Evolutionary conservation across 805 yeast species (phyloP), one percentile per base, ranked within the genome.

Genomic region (Ogataea neopini): DNA sequence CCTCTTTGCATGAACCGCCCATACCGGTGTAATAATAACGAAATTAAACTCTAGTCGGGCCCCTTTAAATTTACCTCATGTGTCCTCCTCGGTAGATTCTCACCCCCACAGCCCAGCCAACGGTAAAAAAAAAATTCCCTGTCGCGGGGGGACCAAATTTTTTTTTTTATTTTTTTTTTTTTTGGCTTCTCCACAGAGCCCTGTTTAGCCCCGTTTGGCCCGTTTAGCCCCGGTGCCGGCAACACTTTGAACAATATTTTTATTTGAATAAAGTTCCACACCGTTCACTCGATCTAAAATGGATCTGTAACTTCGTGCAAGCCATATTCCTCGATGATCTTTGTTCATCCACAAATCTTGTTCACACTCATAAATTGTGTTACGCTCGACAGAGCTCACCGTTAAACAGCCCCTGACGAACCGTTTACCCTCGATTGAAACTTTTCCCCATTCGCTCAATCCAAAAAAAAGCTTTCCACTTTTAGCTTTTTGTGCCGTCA

Each of bases 291-390:
- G 50, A 40, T 39, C 22, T 28, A 48, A 18, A 5, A 57, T 50
- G 18, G 66, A 66, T 1, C 58, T 43, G 52, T 76, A 77, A 8
- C 74, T 62, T 33, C 55, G 61, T 15, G 59, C 57, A 35, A 77
- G 59, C 50, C 71, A 71, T 4, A 42, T 17, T 13, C 26, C 33
- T 17, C 59, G 49, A 4, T 29, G 33, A 51, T 77, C 77, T 36
- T 66, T 64, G 29, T 59, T 54, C 13, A 82, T 68, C 88, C 87
- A 82, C 0, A 55, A 52, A 51, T 54, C 49, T 3, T 73, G 77
- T n/a, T 77, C 64, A 42, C 81, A 73, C 6, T 67, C 69, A 0
- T 54, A 48, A 23, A 73, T 68, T 40, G 64, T 64, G 38, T 64
- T 58, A 29, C 86, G 59, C 26, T 65, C 53, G 0, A 39, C 47